Percentiles rank a stretch among this genome's conserved stretches.
phyloP scores from a whole-genome alignment of 306 rosid genomes.

The Citrullus colocynthis region DNA sequence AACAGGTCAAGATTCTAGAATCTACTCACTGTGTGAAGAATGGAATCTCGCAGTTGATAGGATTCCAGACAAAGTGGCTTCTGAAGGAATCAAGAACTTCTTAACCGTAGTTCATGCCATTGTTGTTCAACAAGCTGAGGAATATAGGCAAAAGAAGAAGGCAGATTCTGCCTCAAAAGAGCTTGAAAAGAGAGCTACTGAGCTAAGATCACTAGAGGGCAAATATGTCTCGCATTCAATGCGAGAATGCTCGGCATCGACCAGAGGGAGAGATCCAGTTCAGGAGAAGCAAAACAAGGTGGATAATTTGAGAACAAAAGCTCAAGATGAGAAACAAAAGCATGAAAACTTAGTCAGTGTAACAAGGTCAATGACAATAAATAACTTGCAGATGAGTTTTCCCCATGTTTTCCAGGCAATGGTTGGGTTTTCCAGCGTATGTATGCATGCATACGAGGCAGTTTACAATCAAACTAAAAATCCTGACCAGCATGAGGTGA shows the following conservation, averaged over 20 bases:
- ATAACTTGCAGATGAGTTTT: constrained; percentile 87
- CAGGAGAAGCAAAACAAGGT: constrained; percentile 62
- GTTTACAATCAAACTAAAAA: constrained; percentile 68
- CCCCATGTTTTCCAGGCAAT: constrained; percentile 91
- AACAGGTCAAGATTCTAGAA: constrained; percentile 55
- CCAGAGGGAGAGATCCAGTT: constrained; percentile 39
- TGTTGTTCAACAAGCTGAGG: constrained; percentile 79
- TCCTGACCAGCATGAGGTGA: constrained; percentile 43
- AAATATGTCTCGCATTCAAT: constrained; percentile 59
- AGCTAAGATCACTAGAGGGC: constrained; percentile 60
- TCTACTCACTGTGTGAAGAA: constrained; percentile 77
- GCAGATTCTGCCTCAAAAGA: constrained; percentile 61
- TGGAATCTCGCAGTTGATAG: constrained; percentile 74
- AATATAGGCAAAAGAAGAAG: constrained; percentile 63
- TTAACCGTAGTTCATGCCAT: constrained; percentile 74
- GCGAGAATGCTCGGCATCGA: constrained; percentile 21
- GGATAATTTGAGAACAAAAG: constrained; percentile 46
- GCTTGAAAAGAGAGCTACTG: constrained; percentile 64
- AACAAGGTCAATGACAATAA: constrained; percentile 79
- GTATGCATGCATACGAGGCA: constrained; percentile 66
- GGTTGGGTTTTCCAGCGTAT: constrained; percentile 91
- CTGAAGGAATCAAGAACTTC: constrained; percentile 88
- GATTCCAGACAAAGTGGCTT: constrained; percentile 79
- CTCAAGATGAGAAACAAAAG: constrained; percentile 74
- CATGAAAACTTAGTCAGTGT: constrained; percentile 66